Conservation (phyloP, 2,329 filamentous ascomycete genomes). For the Botryosphaeria dothidea region DNA sequence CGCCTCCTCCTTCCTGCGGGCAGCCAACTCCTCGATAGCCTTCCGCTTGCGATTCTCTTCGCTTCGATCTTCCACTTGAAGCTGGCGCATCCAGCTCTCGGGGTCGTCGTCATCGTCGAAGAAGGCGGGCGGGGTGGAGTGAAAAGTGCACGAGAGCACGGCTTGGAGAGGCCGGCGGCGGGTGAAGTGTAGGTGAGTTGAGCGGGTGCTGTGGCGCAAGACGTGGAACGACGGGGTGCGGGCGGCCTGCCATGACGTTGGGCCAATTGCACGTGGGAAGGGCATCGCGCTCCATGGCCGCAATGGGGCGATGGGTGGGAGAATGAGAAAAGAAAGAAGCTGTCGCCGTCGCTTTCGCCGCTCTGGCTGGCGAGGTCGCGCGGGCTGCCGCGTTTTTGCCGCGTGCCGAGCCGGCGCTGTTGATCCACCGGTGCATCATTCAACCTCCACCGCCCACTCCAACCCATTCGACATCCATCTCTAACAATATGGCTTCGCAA, state of each 20-base stretch:
- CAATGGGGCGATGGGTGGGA: background rate
- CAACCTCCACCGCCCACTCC: background rate
- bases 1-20: background rate
- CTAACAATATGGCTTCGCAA: conserved; percentile 28
- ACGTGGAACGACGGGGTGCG: background rate
- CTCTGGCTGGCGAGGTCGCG: too few species aligned
- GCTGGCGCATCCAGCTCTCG: background rate
- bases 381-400: background rate
- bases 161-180: background rate
- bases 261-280: background rate
- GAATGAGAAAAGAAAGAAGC: background rate
- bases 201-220: background rate
- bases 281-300: background rate
- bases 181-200: too few species aligned
- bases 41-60: background rate
- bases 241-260: background rate
- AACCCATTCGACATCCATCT: background rate
- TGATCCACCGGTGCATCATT: background rate
- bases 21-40: background rate
- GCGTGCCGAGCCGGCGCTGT: conserved; percentile 3
- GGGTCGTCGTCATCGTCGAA: background rate
- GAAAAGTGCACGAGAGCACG: background rate
- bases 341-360: background rate
- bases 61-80: background rate
- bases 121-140: background rate